Evolutionary conservation across 257 asterid species (phyloP).

Genomic region (Striga asiatica): DNA sequence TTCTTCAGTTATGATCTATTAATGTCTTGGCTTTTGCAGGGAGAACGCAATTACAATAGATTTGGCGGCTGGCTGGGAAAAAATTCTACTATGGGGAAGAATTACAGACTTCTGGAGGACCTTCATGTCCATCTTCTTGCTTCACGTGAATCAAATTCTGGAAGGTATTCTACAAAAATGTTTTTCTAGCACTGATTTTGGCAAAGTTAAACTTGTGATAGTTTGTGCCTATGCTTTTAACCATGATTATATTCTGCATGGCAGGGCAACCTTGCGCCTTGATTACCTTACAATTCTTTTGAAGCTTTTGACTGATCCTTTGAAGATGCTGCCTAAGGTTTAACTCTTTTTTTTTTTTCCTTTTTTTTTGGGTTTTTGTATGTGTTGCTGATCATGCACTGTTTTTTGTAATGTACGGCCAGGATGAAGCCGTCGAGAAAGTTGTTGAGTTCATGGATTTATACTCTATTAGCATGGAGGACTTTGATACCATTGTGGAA

Average conservation of each 20-base stretch:
- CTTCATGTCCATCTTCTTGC: constrained; percentile 90
- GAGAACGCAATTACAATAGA: constrained; percentile 87
- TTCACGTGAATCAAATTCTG: constrained; percentile 68
- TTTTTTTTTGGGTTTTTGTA: constrained; percentile 2
- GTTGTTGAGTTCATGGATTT: constrained; percentile 86
- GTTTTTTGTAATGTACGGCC: constrained; percentile 13
- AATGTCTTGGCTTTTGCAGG: constrained; percentile 38
- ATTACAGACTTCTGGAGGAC: constrained; percentile 80
- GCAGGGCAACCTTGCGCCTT: constrained; percentile 70
- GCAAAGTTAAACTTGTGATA: too few relatives aligned
- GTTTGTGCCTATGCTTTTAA: constrained; percentile 8
- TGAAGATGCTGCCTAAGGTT: constrained; percentile 64
- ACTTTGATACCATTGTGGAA: constrained; percentile 74
- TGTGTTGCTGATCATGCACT: constrained; percentile 4
- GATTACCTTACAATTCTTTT: constrained; percentile 63
- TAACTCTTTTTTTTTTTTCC: constrained; percentile 6
- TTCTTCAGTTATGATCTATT: neutral
- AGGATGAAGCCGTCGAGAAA: constrained; percentile 91
- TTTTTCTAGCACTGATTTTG: too few relatives aligned
- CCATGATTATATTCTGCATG: constrained; percentile 8
- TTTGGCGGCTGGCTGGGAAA: constrained; percentile 99
- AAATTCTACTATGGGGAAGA: constrained; percentile 84
- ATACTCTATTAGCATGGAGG: constrained; percentile 83
- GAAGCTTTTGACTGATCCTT: constrained; percentile 71
- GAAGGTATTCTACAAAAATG: constrained; percentile 58